Conservation (phyloP, 805 yeast genomes). For the Kazachstania bromeliacearum region DNA sequence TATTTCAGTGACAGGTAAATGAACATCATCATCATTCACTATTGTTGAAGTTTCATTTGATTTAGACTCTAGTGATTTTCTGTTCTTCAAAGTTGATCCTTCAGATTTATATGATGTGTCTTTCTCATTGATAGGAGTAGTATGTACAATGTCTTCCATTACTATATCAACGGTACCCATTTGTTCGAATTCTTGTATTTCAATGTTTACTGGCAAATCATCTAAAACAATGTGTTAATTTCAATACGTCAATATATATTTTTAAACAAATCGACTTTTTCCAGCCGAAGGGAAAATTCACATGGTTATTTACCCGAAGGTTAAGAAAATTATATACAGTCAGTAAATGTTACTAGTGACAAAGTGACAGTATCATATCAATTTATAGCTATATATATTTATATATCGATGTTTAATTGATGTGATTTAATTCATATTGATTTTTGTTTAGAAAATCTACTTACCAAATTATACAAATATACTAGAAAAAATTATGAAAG, state of each 20-base stretch:
- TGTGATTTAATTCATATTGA: conserved; percentile 5
- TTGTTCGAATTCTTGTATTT: too few relatives aligned
- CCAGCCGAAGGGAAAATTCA: too few relatives aligned
- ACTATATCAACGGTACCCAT: neutral
- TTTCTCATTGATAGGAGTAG: neutral
- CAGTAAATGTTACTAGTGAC: too few relatives aligned
- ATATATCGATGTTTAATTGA: too few relatives aligned
- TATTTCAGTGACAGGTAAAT: conserved; percentile 26
- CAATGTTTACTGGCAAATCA: too few relatives aligned
- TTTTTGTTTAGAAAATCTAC: conserved; percentile 15
- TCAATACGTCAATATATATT: too few relatives aligned
- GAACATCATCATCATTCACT: conserved; percentile 14
- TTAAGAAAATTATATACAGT: too few relatives aligned
- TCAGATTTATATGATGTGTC: neutral
- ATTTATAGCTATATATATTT: too few relatives aligned
- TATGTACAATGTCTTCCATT: neutral
- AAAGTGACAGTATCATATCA: too few relatives aligned
- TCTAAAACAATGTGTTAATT: too few relatives aligned
- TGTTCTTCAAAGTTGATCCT: neutral
- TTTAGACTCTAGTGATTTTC: neutral
- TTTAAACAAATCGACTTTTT: too few relatives aligned
- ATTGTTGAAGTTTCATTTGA: neutral
- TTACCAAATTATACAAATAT: conserved; percentile 23
- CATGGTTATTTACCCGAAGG: too few relatives aligned
- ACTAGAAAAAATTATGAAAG: conserved; percentile 5